Conservation (phyloP, 306 rosid species). For the Rosa persica region DNA sequence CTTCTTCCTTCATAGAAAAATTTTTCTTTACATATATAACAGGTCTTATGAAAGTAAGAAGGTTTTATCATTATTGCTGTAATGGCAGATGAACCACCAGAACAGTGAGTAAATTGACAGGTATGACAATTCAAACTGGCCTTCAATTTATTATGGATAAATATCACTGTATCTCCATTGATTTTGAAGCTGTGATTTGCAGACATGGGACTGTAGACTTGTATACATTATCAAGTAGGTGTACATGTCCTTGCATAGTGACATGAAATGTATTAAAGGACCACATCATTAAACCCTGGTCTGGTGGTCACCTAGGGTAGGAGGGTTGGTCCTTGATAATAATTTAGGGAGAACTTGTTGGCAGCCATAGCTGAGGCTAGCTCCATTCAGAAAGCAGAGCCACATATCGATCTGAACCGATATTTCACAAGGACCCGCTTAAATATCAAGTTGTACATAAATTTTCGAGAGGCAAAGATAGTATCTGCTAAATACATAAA, state of each 20-base stretch:
- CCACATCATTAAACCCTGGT: background rate
- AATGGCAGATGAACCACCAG: background rate
- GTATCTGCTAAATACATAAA: background rate
- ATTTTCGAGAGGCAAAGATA: background rate
- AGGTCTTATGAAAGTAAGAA: background rate
- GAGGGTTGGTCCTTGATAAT: background rate
- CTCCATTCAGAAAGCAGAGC: background rate
- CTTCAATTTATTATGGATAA: background rate
- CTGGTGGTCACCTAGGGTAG: background rate
- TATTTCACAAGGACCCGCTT: background rate
- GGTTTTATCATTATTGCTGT: too few species aligned
- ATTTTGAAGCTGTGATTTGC: background rate
- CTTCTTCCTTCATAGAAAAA: background rate
- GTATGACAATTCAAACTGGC: background rate
- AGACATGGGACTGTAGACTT: too few species aligned
- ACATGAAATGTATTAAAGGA: background rate
- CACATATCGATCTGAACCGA: background rate
- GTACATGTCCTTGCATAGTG: background rate
- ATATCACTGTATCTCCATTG: too few species aligned
- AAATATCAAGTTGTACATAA: too few species aligned
- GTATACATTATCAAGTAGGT: too few species aligned
- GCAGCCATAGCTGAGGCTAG: background rate
- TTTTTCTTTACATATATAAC: background rate
- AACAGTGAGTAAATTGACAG: too few species aligned
- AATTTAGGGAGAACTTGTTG: background rate